A percentile compares a stretch with the other conserved stretches of the same genome.
Evolutionary conservation across 345 rosid species (phyloP).

Genomic region (Syzygium oleosum): DNA sequence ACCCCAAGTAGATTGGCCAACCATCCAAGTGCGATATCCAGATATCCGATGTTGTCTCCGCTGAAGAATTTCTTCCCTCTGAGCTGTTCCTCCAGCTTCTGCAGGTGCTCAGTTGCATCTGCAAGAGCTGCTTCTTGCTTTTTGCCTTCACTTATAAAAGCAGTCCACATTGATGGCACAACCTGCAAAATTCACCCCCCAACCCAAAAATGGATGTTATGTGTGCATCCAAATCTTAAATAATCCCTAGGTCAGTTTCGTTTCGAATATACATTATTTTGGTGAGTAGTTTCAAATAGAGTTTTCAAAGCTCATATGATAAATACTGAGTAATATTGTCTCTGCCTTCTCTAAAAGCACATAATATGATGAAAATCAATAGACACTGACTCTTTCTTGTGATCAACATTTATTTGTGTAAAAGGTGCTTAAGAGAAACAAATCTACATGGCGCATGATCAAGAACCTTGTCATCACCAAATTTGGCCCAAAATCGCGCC

Average conservation of each 20-base stretch:
- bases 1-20: not conserved
- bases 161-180: not conserved
- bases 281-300: not conserved
- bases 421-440: not conserved
- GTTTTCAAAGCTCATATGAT: not conserved
- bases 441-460: not conserved
- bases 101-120: not conserved
- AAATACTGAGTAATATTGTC: not conserved
- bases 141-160: not conserved
- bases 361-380: no score
- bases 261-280: not conserved
- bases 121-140: not conserved
- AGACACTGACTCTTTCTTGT: no score
- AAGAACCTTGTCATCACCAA: not conserved
- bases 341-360: not conserved
- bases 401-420: no score
- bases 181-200: not conserved
- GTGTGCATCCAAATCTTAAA: not conserved
- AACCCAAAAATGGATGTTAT: not conserved
- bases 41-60: not conserved
- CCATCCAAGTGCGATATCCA: conserved; percentile 9
- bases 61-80: conserved; percentile 8
- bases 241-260: not conserved
- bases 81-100: not conserved
- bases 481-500: not conserved